Evolutionary conservation across 176 grass and related monocot species (phyloP), one percentile per base, ranked within the genome.

Genomic region (Pontederia crassipes): DNA sequence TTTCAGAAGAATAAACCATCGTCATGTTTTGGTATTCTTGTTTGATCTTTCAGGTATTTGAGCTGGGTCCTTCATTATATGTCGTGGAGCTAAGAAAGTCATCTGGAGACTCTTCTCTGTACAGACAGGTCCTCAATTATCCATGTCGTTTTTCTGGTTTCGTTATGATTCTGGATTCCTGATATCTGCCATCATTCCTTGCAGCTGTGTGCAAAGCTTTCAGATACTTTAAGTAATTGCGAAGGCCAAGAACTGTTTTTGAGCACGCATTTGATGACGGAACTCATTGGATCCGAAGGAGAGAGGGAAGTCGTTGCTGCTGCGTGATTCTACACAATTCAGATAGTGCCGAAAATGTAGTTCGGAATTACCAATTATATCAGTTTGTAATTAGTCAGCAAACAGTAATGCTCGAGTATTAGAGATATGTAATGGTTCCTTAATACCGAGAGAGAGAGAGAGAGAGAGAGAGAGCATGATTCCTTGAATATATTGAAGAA

Each of bases 61-160:
- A 89, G 58, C 87, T 98, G 51, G 85, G 76, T 69, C 57, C 81
- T 71, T 79, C 82, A 67, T 77, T 98, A 54, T 92, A 79, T 62
- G 87, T 92, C 59, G 93, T 98, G 0, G 88, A 98, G 58, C 69
- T 98, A 58, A 89, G 79, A 71, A 89, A 82, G 74, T 81, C 88
- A 72, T 88, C 75, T 11, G 84, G 88, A 74, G 88, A 89, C 59
- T 86, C 82, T 49, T 80, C 74, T 6, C 71, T 92, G 8, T 98
- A 98, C 57, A 80, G 79, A 85, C 78, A 92, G 84, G 88, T 81
- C 78, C 59, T 46, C 20, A 7, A 26, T 57, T 24, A 26, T 57
- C 8, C 55, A 0, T 10, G 3, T 57, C 56, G 12, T 12, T 12
- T 53, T 53, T n/a, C 51, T 53, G 1, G 4, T 46, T 10, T 8